Evolutionary conservation across 306 rosid species (phyloP).

Genomic region (Vicia villosa): DNA sequence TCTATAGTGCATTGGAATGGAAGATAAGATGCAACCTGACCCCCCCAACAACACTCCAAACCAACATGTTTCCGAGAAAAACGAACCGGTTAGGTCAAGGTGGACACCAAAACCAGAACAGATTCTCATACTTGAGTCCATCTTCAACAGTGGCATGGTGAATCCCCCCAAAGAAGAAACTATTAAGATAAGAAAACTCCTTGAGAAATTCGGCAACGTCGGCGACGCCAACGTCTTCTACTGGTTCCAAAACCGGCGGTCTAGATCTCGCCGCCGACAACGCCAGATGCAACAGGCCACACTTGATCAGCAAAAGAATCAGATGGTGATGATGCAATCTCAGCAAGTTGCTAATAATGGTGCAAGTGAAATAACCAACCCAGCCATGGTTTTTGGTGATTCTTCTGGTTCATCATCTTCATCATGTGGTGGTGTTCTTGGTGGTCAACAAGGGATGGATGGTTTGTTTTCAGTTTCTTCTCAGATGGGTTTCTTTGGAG

Average conservation of each 20-base stretch:
- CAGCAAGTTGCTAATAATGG: conserved; percentile 33
- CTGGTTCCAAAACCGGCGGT: conserved; percentile 98
- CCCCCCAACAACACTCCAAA: conserved; percentile 25
- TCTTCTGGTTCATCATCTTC: conserved; percentile 45
- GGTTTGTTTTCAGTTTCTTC: conserved; percentile 46
- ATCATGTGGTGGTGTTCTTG: conserved; percentile 34
- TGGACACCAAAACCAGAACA: conserved; percentile 97
- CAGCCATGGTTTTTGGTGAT: conserved; percentile 33
- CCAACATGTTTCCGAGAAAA: conserved; percentile 50
- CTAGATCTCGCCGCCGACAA: conserved; percentile 94
- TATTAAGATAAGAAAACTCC: conserved; percentile 68
- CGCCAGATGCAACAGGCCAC: conserved; percentile 78
- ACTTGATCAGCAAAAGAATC: conserved; percentile 49
- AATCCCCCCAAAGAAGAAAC: conserved; percentile 95
- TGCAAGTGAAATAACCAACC: conserved; percentile 33
- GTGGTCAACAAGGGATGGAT: conserved; percentile 31
- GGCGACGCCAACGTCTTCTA: conserved; percentile 95
- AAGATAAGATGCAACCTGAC: conserved; percentile 49
- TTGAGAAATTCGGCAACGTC: conserved; percentile 84
- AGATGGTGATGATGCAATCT: not conserved
- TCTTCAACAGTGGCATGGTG: conserved; percentile 96
- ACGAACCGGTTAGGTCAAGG: conserved; percentile 81
- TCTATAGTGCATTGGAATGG: conserved; percentile 54
- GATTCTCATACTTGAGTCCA: conserved; percentile 88
- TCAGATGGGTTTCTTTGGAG: conserved; percentile 61